Percentiles rank a stretch among this genome's conserved stretches.
These are phyloP conservation scores for Hirsutella rhossiliensis DNA, from an alignment of 2,329 filamentous ascomycete genomes.

Conservation along the genomic window DNA sequence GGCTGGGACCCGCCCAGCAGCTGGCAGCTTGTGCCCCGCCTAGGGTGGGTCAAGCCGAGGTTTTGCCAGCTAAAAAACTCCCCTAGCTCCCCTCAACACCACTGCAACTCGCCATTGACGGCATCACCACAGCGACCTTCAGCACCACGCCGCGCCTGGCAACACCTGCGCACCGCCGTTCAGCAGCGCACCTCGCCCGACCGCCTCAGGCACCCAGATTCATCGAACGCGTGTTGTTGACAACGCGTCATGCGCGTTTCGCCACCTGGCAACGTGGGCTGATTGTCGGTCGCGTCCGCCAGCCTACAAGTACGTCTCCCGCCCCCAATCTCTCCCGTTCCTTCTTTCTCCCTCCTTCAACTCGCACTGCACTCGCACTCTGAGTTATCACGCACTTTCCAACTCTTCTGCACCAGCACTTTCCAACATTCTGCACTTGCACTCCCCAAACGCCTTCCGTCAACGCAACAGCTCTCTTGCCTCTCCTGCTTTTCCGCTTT, in stretches of 20 bases:
- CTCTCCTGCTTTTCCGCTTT: neutral
- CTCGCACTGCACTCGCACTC: neutral
- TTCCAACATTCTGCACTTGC: neutral
- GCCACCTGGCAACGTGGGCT: neutral
- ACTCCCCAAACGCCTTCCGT: neutral
- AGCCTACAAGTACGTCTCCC: neutral
- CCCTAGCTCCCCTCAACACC: conserved; percentile 3
- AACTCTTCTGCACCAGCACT: neutral
- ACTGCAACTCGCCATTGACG: conserved; percentile 3
- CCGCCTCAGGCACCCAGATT: neutral
- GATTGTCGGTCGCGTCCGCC: neutral
- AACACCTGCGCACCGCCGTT: conserved; percentile 1
- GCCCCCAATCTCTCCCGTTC: neutral
- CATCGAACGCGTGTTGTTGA: no score
- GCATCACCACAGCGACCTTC: conserved; percentile 1
- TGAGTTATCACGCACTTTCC: neutral
- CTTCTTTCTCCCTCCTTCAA: neutral
- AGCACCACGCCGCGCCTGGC: conserved; percentile 2
- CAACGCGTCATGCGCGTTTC: neutral
- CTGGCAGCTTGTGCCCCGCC: neutral
- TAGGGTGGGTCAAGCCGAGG: conserved; percentile 2
- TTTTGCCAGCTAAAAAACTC: conserved; percentile 6
- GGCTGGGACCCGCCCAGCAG: no score
- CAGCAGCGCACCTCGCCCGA: neutral
- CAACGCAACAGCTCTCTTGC: neutral